Evolutionary conservation across 305 asterid species (phyloP).

Genomic region (Nicotiana rustica): DNA sequence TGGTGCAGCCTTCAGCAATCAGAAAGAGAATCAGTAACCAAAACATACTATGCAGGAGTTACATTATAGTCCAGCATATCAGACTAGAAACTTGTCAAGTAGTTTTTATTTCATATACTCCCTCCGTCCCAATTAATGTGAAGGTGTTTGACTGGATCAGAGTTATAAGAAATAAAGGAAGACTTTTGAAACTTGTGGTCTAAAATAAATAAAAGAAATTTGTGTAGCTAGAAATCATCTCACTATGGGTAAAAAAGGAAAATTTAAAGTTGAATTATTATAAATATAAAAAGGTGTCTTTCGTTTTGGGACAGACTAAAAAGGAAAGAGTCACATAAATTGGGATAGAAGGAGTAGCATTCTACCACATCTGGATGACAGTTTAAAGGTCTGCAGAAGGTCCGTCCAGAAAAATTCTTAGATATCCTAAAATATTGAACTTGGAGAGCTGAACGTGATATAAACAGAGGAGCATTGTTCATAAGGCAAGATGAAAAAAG

Average conservation of each 20-base stretch:
- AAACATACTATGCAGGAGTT: conserved; percentile 7
- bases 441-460: conserved; percentile 3
- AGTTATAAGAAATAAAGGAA: too few species aligned
- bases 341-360: not conserved
- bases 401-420: not conserved
- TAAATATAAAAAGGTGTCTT: too few species aligned
- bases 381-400: not conserved
- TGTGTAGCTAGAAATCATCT: too few species aligned
- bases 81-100: not conserved
- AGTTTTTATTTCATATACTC: not conserved
- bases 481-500: not conserved
- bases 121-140: too few species aligned
- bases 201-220: too few species aligned
- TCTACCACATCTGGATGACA: conserved; percentile 24
- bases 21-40: conserved; percentile 34
- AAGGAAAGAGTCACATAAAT: too few species aligned
- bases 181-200: too few species aligned
- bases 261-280: too few species aligned
- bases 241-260: too few species aligned
- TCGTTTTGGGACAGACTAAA: too few species aligned
- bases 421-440: not conserved
- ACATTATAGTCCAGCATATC: not conserved
- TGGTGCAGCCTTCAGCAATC: conserved; percentile 64
- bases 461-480: not conserved
- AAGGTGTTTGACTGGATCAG: too few species aligned